A percentile compares a stretch with the other conserved stretches of the same genome.
These are phyloP conservation scores for Neolentinus lepideus DNA, from an alignment of 1,284 basidiomycete species.

Conservation along the genomic window DNA sequence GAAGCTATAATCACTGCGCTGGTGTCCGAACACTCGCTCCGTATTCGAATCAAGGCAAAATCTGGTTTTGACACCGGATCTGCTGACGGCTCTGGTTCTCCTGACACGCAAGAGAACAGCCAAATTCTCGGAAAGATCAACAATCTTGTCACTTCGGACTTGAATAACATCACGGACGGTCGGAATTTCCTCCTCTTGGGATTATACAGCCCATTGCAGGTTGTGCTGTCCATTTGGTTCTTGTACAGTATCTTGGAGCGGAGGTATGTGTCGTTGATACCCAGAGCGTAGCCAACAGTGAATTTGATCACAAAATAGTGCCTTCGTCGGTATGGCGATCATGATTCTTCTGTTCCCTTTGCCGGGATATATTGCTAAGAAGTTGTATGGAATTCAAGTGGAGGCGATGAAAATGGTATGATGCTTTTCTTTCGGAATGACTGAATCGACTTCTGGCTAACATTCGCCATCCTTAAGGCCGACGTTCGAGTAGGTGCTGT, in stretches of 20 bases:
- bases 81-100: conserved; percentile 2
- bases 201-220: conserved; percentile 2
- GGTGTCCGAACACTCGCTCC: conserved; percentile 63
- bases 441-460: no score
- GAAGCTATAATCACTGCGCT: conserved; percentile 66
- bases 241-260: conserved; percentile 7
- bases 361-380: conserved; percentile 17
- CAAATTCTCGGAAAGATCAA: conserved; percentile 30
- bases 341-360: conserved; percentile 29
- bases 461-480: conserved; percentile 16
- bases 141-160: conserved; percentile 15
- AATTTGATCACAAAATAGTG: neutral
- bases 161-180: conserved; percentile 8
- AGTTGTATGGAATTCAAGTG: conserved; percentile 12
- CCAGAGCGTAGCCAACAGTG: no score
- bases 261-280: conserved; percentile 9
- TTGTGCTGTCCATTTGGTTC: conserved; percentile 1
- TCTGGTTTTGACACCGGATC: conserved; percentile 16
- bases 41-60: conserved; percentile 58
- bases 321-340: conserved; percentile 24
- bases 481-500: conserved; percentile 30
- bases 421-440: neutral
- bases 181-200: conserved; percentile 7
- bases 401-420: conserved; percentile 16
- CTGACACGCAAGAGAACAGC: conserved; percentile 12